Evolutionary conservation across 352 stramenopile genomes (phyloP).

Genomic region (Globisporangium solare): DNA sequence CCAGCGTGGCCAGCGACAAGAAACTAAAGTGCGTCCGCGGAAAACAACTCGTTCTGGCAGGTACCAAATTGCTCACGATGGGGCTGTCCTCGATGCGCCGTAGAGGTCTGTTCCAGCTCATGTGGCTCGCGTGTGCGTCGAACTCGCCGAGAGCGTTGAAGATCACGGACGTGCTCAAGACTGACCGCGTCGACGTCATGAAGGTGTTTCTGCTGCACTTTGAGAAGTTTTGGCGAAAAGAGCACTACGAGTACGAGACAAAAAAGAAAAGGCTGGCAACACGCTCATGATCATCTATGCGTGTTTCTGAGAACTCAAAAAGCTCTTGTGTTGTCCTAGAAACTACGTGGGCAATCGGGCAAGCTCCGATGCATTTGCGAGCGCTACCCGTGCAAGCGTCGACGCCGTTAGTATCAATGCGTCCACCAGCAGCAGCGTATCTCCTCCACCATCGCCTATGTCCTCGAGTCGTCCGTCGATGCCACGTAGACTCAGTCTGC

Average conservation of each 20-base stretch:
- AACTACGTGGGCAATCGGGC: slow-evolving; percentile 58
- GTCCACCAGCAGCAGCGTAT: too few species aligned
- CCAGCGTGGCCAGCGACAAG: slow-evolving; percentile 28
- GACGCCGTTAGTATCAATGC: neutral
- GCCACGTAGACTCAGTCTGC: slow-evolving; percentile 39
- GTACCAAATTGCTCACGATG: too few species aligned
- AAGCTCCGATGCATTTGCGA: neutral
- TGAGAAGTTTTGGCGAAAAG: slow-evolving; percentile 78
- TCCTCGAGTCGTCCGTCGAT: slow-evolving; percentile 13
- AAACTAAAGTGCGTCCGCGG: slow-evolving; percentile 62
- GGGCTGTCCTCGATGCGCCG: neutral
- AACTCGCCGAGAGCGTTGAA: slow-evolving; percentile 44
- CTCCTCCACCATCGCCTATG: slow-evolving; percentile 12
- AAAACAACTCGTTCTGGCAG: neutral
- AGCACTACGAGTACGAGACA: slow-evolving; percentile 64
- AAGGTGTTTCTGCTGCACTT: slow-evolving; percentile 68
- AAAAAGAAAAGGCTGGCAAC: too few species aligned
- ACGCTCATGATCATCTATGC: neutral
- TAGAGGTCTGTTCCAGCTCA: slow-evolving; percentile 69
- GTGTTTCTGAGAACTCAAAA: neutral
- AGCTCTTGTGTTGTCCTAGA: slow-evolving; percentile 10
- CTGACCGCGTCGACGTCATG: slow-evolving; percentile 50
- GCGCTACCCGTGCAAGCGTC: neutral
- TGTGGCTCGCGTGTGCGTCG: slow-evolving; percentile 70
- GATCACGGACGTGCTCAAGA: slow-evolving; percentile 73